Evolutionary conservation across 2,329 filamentous ascomycete species (phyloP).

Genomic region (Leptographium galeiforme): DNA sequence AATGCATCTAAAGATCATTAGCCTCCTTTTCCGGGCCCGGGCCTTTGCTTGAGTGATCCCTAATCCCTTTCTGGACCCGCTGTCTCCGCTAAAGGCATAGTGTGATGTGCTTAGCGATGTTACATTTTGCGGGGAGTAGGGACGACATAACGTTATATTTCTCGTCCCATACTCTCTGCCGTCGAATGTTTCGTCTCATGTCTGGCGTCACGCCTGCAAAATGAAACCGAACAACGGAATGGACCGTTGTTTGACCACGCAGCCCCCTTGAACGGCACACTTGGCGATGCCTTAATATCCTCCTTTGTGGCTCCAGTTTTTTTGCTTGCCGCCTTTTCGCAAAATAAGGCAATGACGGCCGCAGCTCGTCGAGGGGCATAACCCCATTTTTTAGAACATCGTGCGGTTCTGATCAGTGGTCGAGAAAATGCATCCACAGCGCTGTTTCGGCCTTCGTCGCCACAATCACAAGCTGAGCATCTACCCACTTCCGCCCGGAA

Average conservation of each 20-base stretch:
- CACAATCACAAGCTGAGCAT: neutral
- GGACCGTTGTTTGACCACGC: neutral
- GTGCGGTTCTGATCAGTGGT: neutral
- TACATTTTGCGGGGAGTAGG: constrained; percentile 1
- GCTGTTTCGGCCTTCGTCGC: neutral
- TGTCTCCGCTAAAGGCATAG: neutral
- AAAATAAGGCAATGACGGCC: neutral
- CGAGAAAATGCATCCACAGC: neutral
- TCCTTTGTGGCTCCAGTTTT: neutral
- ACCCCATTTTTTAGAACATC: neutral
- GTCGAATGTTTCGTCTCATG: constrained; percentile 1
- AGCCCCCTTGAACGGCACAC: neutral
- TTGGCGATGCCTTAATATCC: neutral
- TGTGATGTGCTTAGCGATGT: neutral
- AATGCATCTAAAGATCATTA: neutral
- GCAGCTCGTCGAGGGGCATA: neutral
- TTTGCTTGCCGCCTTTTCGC: neutral
- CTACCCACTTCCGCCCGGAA: neutral
- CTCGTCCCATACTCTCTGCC: neutral
- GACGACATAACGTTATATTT: neutral
- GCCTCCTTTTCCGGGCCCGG: neutral
- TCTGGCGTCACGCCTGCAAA: neutral
- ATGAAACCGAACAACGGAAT: neutral
- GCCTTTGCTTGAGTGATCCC: neutral
- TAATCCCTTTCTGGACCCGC: neutral